phyloP scores from a whole-genome alignment of 2,329 filamentous ascomycete genomes.

The Macrophomina phaseolina region DNA sequence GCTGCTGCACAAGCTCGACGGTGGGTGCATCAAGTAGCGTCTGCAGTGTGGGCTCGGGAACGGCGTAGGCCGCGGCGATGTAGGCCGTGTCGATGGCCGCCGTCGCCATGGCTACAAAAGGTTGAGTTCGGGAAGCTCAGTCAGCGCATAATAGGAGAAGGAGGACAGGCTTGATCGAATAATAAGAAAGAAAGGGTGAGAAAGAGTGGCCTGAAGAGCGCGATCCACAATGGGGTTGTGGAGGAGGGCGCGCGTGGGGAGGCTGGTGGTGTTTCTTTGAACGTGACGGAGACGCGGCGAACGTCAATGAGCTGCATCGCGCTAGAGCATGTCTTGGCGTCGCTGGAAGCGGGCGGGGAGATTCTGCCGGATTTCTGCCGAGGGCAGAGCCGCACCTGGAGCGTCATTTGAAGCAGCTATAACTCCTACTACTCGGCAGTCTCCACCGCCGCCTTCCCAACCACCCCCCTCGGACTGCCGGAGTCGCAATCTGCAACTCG shows the following conservation, averaged over 20 bases:
- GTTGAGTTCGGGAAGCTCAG: conserved; percentile 10
- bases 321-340: conserved; percentile 14
- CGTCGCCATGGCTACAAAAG: conserved; percentile 60
- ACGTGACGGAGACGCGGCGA: conserved; percentile 25
- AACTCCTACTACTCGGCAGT: neutral
- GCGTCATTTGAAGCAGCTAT: conserved; percentile 5
- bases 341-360: neutral
- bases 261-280: conserved; percentile 24
- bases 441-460: neutral
- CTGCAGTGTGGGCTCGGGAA: conserved; percentile 69
- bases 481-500: neutral
- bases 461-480: neutral
- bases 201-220: conserved; percentile 28
- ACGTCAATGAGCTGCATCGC: conserved; percentile 24
- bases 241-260: conserved; percentile 16
- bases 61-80: conserved; percentile 72
- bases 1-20: conserved; percentile 73
- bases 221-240: conserved; percentile 17
- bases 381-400: neutral
- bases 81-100: conserved; percentile 72
- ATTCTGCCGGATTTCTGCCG: neutral
- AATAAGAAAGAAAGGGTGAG: conserved; percentile 28
- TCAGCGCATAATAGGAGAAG: conserved; percentile 25
- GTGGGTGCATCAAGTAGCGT: conserved; percentile 72
- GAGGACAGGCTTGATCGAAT: conserved; percentile 20